Evolutionary conservation across 1,139 yeast genomes (phyloP).

Genomic region (Candida neerlandica): DNA sequence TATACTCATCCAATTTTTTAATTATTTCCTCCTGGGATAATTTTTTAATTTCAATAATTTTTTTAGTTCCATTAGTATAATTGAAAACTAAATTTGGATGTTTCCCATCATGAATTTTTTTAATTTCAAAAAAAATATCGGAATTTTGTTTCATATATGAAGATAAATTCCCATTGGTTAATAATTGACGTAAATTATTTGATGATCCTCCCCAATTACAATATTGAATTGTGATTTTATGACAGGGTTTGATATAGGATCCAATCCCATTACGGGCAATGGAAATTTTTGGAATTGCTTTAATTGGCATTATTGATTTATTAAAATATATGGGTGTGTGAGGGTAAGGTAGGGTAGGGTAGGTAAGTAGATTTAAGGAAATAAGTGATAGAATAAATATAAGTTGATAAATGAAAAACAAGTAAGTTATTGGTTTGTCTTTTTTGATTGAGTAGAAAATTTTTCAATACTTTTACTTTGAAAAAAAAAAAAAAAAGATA

Average conservation of each 20-base stretch:
- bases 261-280: constrained; percentile 80
- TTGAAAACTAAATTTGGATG: constrained; percentile 80
- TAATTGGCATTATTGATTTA: constrained; percentile 42
- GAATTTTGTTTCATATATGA: constrained; percentile 61
- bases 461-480: too few relatives aligned
- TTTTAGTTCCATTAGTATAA: constrained; percentile 37
- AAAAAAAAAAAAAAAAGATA: too few relatives aligned
- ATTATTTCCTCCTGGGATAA: constrained; percentile 62
- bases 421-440: too few relatives aligned
- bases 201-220: constrained; percentile 98
- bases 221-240: constrained; percentile 69
- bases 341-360: too few relatives aligned
- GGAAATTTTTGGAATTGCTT: constrained; percentile 56
- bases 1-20: constrained; percentile 57
- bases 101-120: constrained; percentile 71
- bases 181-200: constrained; percentile 72
- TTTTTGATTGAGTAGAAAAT: not conserved
- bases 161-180: constrained; percentile 56
- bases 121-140: constrained; percentile 69
- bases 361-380: not conserved
- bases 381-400: too few relatives aligned
- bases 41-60: constrained; percentile 46
- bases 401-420: too few relatives aligned
- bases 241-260: constrained; percentile 75
- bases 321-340: not conserved